phyloP scores from a whole-genome alignment of 2,329 filamentous ascomycete species.

The Zalaria obscura region DNA sequence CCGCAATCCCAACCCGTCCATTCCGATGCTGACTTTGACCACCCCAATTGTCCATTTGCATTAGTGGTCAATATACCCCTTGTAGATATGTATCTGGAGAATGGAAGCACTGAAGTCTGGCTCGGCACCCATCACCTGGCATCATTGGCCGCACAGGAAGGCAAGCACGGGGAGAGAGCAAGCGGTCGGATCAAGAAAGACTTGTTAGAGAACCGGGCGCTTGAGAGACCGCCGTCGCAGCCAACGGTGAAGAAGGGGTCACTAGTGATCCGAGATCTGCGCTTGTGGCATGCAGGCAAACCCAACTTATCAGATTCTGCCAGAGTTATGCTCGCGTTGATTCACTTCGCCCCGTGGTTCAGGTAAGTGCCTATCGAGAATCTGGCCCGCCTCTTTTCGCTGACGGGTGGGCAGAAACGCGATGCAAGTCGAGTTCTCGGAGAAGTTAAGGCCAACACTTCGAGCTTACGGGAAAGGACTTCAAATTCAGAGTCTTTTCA shows the following conservation, averaged over 20 bases:
- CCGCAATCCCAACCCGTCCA: constrained; percentile 40
- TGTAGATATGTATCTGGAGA: constrained; percentile 35
- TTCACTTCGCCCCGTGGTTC: constrained; percentile 39
- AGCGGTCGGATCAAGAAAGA: constrained; percentile 36
- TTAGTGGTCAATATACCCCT: constrained; percentile 41
- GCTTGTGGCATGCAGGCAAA: constrained; percentile 52
- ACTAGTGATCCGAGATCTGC: constrained; percentile 42
- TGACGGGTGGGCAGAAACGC: constrained; percentile 37
- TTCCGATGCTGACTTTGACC: constrained; percentile 44
- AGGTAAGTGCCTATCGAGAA: neutral
- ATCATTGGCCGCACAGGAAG: constrained; percentile 30
- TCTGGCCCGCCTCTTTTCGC: neutral
- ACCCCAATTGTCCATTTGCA: constrained; percentile 41
- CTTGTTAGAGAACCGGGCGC: constrained; percentile 24
- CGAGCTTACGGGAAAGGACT: constrained; percentile 25
- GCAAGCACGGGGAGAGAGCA: constrained; percentile 36
- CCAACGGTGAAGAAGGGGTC: constrained; percentile 40
- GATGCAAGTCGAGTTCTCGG: constrained; percentile 41
- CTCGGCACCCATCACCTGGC: constrained; percentile 36
- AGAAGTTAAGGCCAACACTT: constrained; percentile 34
- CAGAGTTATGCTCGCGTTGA: constrained; percentile 15
- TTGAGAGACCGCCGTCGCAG: constrained; percentile 31
- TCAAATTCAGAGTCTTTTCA: constrained; percentile 38
- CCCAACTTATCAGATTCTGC: constrained; percentile 35
- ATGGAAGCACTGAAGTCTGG: constrained; percentile 46